Evolutionary conservation across 2,329 filamentous ascomycete species (phyloP).

Genomic region (Penicillium sclerotiorum): DNA sequence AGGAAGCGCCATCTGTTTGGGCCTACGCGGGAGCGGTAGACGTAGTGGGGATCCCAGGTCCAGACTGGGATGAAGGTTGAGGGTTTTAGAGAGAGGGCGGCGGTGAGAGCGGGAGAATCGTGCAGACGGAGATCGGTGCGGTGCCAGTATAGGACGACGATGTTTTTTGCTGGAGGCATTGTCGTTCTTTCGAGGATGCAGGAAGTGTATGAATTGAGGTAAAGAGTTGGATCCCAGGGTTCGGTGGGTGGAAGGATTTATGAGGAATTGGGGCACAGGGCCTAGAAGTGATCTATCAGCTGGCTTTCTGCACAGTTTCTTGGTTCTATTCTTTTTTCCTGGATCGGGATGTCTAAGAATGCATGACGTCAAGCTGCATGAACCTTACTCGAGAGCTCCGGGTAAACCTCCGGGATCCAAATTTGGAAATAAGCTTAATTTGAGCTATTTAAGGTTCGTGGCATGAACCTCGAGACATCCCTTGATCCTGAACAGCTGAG

Average conservation of each 20-base stretch:
- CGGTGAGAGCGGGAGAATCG: constrained; percentile 73
- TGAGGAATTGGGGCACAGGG: no score
- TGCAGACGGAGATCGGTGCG: constrained; percentile 76
- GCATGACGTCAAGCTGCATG: constrained; percentile 1
- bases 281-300: no score
- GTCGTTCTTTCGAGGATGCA: neutral
- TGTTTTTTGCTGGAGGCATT: constrained; percentile 7
- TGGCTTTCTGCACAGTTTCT: neutral
- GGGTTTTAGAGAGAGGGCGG: constrained; percentile 70
- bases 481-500: no score
- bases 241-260: no score
- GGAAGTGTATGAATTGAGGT: no score
- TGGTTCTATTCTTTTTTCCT: neutral
- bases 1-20: constrained; percentile 76
- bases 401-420: neutral
- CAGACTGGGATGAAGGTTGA: constrained; percentile 73
- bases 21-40: constrained; percentile 70
- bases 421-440: neutral
- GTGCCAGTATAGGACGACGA: constrained; percentile 72
- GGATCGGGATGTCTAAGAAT: neutral
- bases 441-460: neutral
- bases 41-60: constrained; percentile 81
- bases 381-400: neutral
- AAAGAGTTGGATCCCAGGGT: no score
- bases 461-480: neutral